Conservation (phyloP, 768 basidiomycete genomes). For the Rhodocollybia butyracea region DNA sequence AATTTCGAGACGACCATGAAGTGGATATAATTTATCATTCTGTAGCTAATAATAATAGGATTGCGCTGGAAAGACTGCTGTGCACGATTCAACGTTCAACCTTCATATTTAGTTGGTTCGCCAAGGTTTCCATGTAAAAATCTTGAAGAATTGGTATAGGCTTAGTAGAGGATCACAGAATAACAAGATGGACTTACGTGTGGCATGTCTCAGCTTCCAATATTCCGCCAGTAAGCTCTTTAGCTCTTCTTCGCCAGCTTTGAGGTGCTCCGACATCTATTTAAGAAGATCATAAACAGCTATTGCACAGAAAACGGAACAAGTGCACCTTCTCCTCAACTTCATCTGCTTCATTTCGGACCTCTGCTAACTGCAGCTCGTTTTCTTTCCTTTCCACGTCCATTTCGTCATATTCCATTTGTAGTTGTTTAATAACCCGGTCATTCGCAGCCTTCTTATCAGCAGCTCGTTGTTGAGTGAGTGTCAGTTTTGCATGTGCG, state of each 20-base stretch:
- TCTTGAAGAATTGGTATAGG: conserved; percentile 36
- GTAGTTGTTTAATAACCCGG: conserved; percentile 69
- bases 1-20: conserved; percentile 4
- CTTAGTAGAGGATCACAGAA: not conserved
- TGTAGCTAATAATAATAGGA: too few relatives aligned
- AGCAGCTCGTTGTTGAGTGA: conserved; percentile 75
- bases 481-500: conserved; percentile 78
- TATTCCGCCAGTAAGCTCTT: conserved; percentile 81
- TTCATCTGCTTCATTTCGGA: conserved; percentile 65
- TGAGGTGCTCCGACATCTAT: conserved; percentile 76
- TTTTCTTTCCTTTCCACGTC: conserved; percentile 71
- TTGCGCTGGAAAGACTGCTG: too few relatives aligned
- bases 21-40: not conserved
- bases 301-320: not conserved
- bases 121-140: conserved; percentile 83
- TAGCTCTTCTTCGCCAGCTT: conserved; percentile 73
- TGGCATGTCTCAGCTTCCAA: conserved; percentile 74
- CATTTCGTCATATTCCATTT: conserved; percentile 80
- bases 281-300: not conserved
- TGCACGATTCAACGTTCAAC: too few relatives aligned
- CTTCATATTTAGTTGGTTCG: conserved; percentile 72
- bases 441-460: conserved; percentile 76
- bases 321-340: conserved; percentile 58
- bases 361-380: conserved; percentile 75
- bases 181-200: conserved; percentile 43